Conservation (phyloP, 768 basidiomycete genomes). For the Suillus tomentosus region DNA sequence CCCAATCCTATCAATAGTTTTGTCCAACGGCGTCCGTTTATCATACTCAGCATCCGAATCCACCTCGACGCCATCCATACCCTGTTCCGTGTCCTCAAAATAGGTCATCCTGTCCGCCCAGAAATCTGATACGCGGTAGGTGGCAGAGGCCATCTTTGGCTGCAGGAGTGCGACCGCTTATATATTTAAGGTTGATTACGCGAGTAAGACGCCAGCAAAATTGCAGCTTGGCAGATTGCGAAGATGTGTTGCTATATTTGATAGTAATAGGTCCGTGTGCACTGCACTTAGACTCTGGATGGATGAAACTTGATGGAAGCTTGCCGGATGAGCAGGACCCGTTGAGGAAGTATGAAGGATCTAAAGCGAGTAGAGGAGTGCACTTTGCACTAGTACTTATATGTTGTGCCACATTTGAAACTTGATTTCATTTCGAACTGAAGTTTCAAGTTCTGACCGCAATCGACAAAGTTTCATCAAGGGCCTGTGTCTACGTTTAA, state of each 20-base stretch:
- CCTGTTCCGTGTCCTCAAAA: constrained; percentile 41
- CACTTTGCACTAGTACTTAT: not conserved
- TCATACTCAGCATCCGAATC: constrained; percentile 37
- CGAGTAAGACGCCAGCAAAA: constrained; percentile 2
- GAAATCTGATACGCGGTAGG: constrained; percentile 50
- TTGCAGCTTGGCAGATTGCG: too few species aligned
- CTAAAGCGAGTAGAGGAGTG: not conserved
- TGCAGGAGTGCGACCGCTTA: not conserved
- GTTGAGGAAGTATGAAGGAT: not conserved
- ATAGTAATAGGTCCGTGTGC: too few species aligned
- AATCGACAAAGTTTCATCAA: not conserved
- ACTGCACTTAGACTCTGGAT: not conserved
- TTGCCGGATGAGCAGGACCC: not conserved
- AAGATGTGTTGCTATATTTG: not conserved
- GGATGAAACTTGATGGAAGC: not conserved
- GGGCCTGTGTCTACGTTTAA: not conserved
- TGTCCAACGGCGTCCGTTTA: constrained; percentile 67
- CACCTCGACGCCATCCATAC: constrained; percentile 32
- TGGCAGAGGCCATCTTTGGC: constrained; percentile 40
- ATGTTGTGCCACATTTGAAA: not conserved
- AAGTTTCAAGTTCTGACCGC: not conserved
- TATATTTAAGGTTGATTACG: constrained; percentile 7
- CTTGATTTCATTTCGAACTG: not conserved
- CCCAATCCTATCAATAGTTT: constrained; percentile 86
- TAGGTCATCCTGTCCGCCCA: constrained; percentile 48